Conservation (phyloP, 2,329 filamentous ascomycete genomes). For the Colletotrichum endophyticum region DNA sequence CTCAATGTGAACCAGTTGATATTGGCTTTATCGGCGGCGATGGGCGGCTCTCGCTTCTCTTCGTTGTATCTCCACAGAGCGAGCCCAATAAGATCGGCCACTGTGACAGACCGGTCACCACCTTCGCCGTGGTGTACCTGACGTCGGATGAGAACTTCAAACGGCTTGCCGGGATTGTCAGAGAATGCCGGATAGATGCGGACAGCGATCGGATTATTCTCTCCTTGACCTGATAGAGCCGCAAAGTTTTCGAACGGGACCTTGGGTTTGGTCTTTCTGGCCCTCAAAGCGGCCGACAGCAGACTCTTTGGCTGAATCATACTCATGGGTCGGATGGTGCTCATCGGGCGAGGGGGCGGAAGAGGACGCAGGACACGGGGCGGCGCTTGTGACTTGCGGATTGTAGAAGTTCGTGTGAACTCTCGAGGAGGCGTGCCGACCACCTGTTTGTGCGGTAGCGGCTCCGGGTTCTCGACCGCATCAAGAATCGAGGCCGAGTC, state of each 20-base stretch:
- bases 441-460: constrained; percentile 58
- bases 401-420: constrained; percentile 66
- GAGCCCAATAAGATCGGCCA: constrained; percentile 82
- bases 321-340: constrained; percentile 68
- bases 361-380: constrained; percentile 67
- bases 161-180: constrained; percentile 65
- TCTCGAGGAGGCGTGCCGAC: constrained; percentile 69
- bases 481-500: constrained; percentile 76
- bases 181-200: constrained; percentile 81
- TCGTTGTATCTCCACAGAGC: constrained; percentile 80
- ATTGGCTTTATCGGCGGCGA: constrained; percentile 71
- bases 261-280: constrained; percentile 70
- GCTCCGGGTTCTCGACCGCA: constrained; percentile 64
- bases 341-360: constrained; percentile 73
- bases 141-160: constrained; percentile 74
- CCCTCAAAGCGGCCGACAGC: constrained; percentile 74
- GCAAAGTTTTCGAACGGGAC: constrained; percentile 81
- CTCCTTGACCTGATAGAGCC: constrained; percentile 77
- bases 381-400: constrained; percentile 64
- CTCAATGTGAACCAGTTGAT: constrained; percentile 84
- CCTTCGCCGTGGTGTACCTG: constrained; percentile 72
- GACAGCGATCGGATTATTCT: constrained; percentile 76
- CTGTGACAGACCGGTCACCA: constrained; percentile 67
- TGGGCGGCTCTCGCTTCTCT: constrained; percentile 72
- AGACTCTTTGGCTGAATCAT: constrained; percentile 73